These are phyloP conservation scores for Cercophora sp. DNA, from an alignment of 495 filamentous ascomycete genomes.

Conservation along the genomic window DNA sequence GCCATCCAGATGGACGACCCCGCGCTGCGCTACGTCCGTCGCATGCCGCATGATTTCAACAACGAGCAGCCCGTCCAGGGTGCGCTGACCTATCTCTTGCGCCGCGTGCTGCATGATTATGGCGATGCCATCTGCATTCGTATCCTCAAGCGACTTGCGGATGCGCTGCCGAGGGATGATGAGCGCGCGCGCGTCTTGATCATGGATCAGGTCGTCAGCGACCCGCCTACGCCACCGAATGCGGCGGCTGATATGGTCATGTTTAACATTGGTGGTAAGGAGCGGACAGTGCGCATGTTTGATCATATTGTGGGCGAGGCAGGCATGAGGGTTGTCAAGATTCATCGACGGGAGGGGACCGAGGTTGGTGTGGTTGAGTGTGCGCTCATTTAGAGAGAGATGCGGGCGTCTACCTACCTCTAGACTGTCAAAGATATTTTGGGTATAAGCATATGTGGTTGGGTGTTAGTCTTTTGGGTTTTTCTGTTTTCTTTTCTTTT, in stretches of 20 bases:
- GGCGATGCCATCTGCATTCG: conserved; percentile 25
- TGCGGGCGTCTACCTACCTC: too few species aligned
- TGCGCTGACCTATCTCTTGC: conserved; percentile 43
- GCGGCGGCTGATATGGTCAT: conserved; percentile 10
- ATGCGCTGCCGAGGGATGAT: conserved; percentile 29
- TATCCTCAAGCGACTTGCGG: conserved; percentile 32
- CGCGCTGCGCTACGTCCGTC: conserved; percentile 19
- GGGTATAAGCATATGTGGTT: too few species aligned
- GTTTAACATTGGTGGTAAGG: conserved; percentile 15
- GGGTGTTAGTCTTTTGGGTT: too few species aligned
- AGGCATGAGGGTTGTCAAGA: conserved; percentile 9
- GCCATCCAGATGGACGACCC: conserved; percentile 12
- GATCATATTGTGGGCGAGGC: conserved; percentile 8
- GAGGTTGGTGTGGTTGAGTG: conserved; percentile 13
- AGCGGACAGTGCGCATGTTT: conserved; percentile 6
- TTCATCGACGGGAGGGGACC: conserved; percentile 3
- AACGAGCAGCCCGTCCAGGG: conserved; percentile 34
- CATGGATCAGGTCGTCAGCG: conserved; percentile 10
- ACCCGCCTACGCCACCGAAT: conserved; percentile 7
- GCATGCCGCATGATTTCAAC: conserved; percentile 32
- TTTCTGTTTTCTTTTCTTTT: too few species aligned
- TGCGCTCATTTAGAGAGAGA: background rate
- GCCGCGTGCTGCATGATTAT: conserved; percentile 47
- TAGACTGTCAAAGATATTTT: too few species aligned
- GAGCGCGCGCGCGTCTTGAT: conserved; percentile 7